These are phyloP conservation scores for Trichoderma sp. DNA, from an alignment of 2,329 filamentous ascomycete genomes.

Conservation along the genomic window DNA sequence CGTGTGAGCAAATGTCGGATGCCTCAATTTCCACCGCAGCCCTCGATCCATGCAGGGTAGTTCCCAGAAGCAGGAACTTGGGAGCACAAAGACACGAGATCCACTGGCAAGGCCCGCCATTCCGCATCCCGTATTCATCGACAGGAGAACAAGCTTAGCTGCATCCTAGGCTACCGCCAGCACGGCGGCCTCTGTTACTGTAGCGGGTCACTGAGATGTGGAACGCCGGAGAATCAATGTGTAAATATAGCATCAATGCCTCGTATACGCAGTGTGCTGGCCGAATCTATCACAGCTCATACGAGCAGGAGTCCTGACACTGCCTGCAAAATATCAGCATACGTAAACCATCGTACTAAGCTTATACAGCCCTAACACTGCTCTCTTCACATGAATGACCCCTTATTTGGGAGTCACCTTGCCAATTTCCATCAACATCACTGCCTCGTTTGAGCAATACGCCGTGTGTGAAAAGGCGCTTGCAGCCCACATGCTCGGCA, in stretches of 20 bases:
- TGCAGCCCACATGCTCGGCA: background rate
- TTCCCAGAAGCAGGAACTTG: background rate
- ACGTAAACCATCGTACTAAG: background rate
- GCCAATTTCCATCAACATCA: background rate
- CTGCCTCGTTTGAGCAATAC: background rate
- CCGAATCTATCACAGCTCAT: background rate
- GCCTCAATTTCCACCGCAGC: background rate
- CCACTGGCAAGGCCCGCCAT: conserved; percentile 6
- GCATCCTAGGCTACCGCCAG: background rate
- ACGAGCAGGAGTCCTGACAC: background rate
- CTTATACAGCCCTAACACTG: background rate
- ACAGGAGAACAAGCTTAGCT: background rate
- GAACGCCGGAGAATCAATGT: background rate
- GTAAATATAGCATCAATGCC: conserved; percentile 14
- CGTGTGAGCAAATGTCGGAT: background rate
- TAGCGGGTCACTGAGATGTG: background rate
- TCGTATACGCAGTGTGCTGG: background rate
- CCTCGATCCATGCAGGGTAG: background rate
- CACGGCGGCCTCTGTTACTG: background rate
- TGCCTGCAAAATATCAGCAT: background rate
- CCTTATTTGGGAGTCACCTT: background rate
- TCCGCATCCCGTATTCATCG: conserved; percentile 3
- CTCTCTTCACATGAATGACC: background rate
- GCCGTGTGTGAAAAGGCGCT: background rate
- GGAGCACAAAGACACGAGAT: background rate